These are phyloP conservation scores for Lipomyces kockii DNA, from an alignment of 805 yeast species.

Conservation along the genomic window DNA sequence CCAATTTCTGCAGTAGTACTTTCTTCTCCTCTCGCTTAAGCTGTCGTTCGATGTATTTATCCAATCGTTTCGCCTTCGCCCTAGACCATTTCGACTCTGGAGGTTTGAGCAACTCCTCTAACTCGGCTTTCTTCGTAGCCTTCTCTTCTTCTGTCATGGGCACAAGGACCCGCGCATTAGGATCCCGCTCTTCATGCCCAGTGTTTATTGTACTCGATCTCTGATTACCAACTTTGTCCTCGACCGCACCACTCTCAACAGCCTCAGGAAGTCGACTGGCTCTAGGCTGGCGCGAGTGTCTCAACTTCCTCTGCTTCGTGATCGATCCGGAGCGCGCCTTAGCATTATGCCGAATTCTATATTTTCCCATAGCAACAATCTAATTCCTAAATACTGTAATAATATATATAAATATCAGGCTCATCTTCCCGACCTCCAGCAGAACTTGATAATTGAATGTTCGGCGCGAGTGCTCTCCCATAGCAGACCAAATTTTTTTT, in stretches of 20 bases:
- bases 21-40: constrained; percentile 86
- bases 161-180: constrained; percentile 64
- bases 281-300: constrained; percentile 70
- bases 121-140: constrained; percentile 63
- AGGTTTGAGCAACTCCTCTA: constrained; percentile 63
- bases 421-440: neutral
- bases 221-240: neutral
- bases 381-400: neutral
- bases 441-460: neutral
- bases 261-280: constrained; percentile 53
- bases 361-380: constrained; percentile 67
- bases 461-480: neutral
- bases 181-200: constrained; percentile 44
- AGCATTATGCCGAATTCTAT: constrained; percentile 78
- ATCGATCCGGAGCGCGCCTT: constrained; percentile 86
- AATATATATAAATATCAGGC: neutral
- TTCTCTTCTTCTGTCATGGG: constrained; percentile 71
- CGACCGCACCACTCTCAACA: neutral
- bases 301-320: constrained; percentile 73
- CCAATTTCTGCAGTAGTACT: constrained; percentile 69
- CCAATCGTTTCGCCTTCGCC: constrained; percentile 75
- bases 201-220: neutral
- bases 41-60: constrained; percentile 91
- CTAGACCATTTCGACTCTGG: constrained; percentile 71
- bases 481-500: neutral